These are phyloP conservation scores for Ophiobolus disseminans DNA, from an alignment of 2,329 filamentous ascomycete genomes.

Conservation along the genomic window DNA sequence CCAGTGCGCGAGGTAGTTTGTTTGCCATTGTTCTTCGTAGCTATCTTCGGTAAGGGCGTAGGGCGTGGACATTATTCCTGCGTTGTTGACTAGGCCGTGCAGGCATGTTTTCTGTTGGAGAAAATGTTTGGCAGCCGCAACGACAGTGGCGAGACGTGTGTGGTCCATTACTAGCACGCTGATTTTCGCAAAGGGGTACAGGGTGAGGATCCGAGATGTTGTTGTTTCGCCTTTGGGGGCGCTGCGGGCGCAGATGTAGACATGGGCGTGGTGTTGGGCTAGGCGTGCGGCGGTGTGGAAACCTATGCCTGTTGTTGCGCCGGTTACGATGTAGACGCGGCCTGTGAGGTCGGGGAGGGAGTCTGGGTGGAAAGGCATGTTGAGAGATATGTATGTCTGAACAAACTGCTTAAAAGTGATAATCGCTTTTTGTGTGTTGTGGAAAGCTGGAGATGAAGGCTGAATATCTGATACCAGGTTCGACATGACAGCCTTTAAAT, in stretches of 20 bases:
- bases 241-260: slow-evolving; percentile 50
- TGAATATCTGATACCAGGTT: too few relatives aligned
- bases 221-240: slow-evolving; percentile 47
- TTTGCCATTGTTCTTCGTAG: slow-evolving; percentile 56
- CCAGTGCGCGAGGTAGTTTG: slow-evolving; percentile 56
- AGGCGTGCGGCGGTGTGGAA: slow-evolving; percentile 21
- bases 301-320: slow-evolving; percentile 18
- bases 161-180: slow-evolving; percentile 45
- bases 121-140: slow-evolving; percentile 40
- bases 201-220: slow-evolving; percentile 37
- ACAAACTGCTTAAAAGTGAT: too few relatives aligned
- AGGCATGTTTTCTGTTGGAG: slow-evolving; percentile 34
- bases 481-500: background rate
- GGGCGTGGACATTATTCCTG: slow-evolving; percentile 46
- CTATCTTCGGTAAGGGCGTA: slow-evolving; percentile 46
- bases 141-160: slow-evolving; percentile 37
- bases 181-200: slow-evolving; percentile 39
- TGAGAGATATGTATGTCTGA: too few relatives aligned
- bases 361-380: slow-evolving; percentile 17
- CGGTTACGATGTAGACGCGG: background rate
- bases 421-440: too few relatives aligned
- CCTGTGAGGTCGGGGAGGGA: slow-evolving; percentile 10
- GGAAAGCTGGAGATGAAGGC: too few relatives aligned
- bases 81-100: slow-evolving; percentile 53
- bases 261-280: slow-evolving; percentile 21